Evolutionary conservation across 345 rosid genomes (phyloP), one percentile per base, ranked within the genome.

Genomic region (Alliaria petiolata): DNA sequence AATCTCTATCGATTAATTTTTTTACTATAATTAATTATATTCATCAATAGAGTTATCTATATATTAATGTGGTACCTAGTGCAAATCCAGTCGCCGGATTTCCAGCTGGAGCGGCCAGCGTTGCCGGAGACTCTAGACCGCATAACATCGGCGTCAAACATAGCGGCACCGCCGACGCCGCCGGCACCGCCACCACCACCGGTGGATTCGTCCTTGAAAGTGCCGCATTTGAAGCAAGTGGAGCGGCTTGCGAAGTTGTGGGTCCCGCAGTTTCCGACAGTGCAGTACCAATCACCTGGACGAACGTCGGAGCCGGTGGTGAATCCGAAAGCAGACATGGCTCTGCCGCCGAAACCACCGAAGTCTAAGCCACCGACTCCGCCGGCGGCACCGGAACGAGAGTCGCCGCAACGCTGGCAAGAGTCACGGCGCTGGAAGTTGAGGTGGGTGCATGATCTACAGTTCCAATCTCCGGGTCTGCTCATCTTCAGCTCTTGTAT

Each of bases 221-320:
- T 81, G 30, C 95, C 95, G 38, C 96, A 93, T 77, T 85, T 89
- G 90, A 87, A 93, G 91, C 98, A 93, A 45, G 76, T 85, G 35
- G 96, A 89, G 25, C 98, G 92, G 79, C 88, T 89, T 2, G 98
- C 96, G 26, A 91, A 93, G 72, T 93, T 93, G 79, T 91, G 98
- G 3, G 95, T 82, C 19, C 97, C 98, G 17, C 98, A 93, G 81
- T 84, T 88, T n/a, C 86, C 86, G 1, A 82, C 79, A 2, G 88
- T 40, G 84, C 98, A 93, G 70, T 91, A 93, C 98, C 98, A 93
- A 66, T 91, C 97, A 13, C 98, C 98, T 0, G 95, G 96, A 63
- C 97, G 83, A 61, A 93, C 96, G 50, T 93, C 98, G 14, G 97
- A 87, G 36, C 96, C 98, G 7, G 90, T 80, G 45, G 78, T 72